phyloP scores from a whole-genome alignment of 345 rosid genomes.

The Melaleuca quinquenervia region DNA sequence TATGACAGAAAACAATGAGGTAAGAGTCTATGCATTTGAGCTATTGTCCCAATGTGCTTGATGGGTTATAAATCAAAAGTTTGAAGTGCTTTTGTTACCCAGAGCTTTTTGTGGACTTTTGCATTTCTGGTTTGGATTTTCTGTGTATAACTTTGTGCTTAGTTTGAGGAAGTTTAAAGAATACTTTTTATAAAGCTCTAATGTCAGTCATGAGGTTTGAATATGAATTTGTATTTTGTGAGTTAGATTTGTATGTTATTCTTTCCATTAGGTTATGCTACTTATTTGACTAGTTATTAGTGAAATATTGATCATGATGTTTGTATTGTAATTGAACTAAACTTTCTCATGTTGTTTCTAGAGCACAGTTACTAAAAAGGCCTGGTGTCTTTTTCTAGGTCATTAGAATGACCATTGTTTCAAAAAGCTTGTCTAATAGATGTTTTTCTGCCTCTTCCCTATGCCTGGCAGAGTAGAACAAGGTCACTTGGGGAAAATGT shows the following conservation, averaged over 20 bases:
- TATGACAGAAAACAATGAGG: not conserved
- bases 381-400: not conserved
- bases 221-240: not conserved
- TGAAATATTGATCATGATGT: not conserved
- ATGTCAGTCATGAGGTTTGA: not conserved
- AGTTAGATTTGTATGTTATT: not conserved
- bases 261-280: not conserved
- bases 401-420: not conserved
- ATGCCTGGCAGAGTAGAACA: slow-evolving; percentile 42
- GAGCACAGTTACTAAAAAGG: not conserved
- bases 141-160: not conserved
- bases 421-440: not conserved
- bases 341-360: not conserved
- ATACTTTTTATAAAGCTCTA: not conserved
- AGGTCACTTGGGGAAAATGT: slow-evolving; percentile 57
- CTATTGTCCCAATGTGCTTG: not conserved
- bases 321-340: not conserved
- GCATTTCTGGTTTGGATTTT: not conserved
- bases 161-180: not conserved
- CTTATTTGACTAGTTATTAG: not conserved
- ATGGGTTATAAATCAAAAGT: not conserved
- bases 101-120: not conserved
- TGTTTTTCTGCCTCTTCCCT: not conserved
- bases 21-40: not conserved
- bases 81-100: not conserved